Evolutionary conservation across 2,329 filamentous ascomycete species (phyloP), one percentile per base, ranked within the genome.

Genomic region (Penicillium sp.): DNA sequence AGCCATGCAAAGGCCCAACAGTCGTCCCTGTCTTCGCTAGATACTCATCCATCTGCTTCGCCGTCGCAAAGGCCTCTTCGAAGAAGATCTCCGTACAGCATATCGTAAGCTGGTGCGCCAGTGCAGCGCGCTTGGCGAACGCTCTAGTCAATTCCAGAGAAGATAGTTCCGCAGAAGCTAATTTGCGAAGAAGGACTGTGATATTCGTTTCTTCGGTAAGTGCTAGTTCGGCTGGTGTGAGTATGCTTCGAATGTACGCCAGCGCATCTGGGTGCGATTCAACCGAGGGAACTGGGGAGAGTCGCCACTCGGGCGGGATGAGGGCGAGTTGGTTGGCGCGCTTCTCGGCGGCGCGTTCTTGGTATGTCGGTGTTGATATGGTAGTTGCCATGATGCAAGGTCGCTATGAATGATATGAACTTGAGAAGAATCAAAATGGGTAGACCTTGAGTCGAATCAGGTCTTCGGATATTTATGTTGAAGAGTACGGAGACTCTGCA

Each of bases 1-100:
- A 76, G 8, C 87, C 86, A 66, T 89, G 86, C 0, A 89, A 77
- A 5, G 86, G 85, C 0, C 86, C 86, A 2, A 84, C 67, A 0
- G 83, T 76, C 59, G 71, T 74, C 0, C 77, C 77, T 49, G 79
- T 72, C 19, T 74, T 65, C 0, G 70, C 68, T 19, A 77, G 76
- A 59, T 81, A 76, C 0, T 74, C 72, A 51, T 86, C 84, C 1
- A 86, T 76, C 19, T 74, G 71, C 45, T 76, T 74, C 0, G 83
- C 84, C 2, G 76, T 76, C 7, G 74, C 62, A 0, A 86, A 56
- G 0, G 84, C 85, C 5, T 79, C 74, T 17, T 82, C 78, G 65
- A 85, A 83, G 65, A 84, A 82, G 28, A 82, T 81, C 64, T 86
- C 83, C 0, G 80, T 81, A 3, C 84, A 74, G 51, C 82, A 84